Percentiles rank a stretch among this genome's conserved stretches.
phyloP scores from a whole-genome alignment of 2,329 filamentous ascomycete species.

The Alternaria sp. region DNA sequence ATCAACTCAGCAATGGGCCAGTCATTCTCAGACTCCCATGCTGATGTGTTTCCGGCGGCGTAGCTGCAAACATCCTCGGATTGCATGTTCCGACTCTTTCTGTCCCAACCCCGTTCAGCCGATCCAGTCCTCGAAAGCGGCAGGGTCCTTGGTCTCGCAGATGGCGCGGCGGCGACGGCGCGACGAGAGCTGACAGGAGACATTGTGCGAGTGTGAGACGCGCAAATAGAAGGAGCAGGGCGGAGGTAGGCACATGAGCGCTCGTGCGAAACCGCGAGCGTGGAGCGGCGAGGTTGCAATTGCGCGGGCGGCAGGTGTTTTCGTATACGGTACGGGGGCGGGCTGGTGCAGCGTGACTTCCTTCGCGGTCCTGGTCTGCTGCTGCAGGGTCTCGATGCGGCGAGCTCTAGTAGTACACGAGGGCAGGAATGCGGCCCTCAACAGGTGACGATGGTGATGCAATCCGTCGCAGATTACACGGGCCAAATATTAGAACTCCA shows the following conservation, averaged over 20 bases:
- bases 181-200: conserved; percentile 40
- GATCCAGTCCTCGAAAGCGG: conserved; percentile 43
- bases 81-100: conserved; percentile 13
- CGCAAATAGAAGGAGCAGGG: conserved; percentile 44
- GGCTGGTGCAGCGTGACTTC: conserved; percentile 23
- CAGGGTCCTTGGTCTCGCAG: conserved; percentile 44
- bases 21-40: conserved; percentile 33
- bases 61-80: conserved; percentile 12
- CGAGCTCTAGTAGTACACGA: conserved; percentile 23
- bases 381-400: conserved; percentile 27
- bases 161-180: conserved; percentile 40
- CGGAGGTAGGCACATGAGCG: conserved; percentile 48
- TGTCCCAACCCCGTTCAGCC: conserved; percentile 32
- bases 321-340: conserved; percentile 4
- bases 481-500: conserved; percentile 5
- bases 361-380: conserved; percentile 3
- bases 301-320: conserved; percentile 2
- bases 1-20: conserved; percentile 30
- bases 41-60: conserved; percentile 22
- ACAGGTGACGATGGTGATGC: conserved; percentile 21
- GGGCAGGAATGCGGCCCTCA: conserved; percentile 11
- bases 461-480: conserved; percentile 15
- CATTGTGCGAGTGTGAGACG: conserved; percentile 45
- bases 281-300: conserved; percentile 19
- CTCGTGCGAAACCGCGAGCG: conserved; percentile 36